These are phyloP conservation scores for Ocimum tenuiflorum DNA, from an alignment of 257 asterid species.

Conservation along the genomic window DNA sequence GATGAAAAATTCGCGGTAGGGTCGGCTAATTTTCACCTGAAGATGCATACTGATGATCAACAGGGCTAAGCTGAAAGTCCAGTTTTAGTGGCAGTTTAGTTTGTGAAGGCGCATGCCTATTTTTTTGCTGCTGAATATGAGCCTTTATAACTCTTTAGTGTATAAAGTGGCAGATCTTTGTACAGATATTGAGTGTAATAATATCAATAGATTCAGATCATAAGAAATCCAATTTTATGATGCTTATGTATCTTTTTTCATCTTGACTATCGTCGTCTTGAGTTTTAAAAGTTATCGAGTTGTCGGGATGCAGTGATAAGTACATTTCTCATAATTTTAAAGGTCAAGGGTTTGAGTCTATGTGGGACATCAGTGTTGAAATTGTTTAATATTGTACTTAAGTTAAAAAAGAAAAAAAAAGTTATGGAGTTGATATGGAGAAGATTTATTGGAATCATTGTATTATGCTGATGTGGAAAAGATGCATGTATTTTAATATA, in stretches of 20 bases:
- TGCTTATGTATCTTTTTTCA: not conserved
- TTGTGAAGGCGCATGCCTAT: not conserved
- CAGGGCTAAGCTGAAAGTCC: not conserved
- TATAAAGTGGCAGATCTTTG: constrained; percentile 9
- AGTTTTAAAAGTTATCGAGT: not conserved
- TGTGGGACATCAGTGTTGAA: too few species aligned
- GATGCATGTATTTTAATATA: too few species aligned
- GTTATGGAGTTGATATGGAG: too few species aligned
- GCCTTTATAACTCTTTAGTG: not conserved
- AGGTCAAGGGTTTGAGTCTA: too few species aligned
- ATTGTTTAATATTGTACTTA: too few species aligned
- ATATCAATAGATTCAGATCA: not conserved
- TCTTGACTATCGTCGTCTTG: not conserved
- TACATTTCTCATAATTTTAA: too few species aligned
- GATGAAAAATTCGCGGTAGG: constrained; percentile 5
- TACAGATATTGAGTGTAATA: not conserved
- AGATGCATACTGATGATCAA: not conserved
- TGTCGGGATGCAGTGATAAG: too few species aligned
- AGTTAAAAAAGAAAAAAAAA: too few species aligned
- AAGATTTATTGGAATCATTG: too few species aligned
- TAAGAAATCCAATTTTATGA: not conserved
- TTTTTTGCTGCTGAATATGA: not conserved
- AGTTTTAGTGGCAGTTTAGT: not conserved
- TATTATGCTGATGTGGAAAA: too few species aligned
- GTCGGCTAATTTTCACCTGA: not conserved